phyloP scores from a whole-genome alignment of 148 eudicot species.

The Dianthus caryophyllus region DNA sequence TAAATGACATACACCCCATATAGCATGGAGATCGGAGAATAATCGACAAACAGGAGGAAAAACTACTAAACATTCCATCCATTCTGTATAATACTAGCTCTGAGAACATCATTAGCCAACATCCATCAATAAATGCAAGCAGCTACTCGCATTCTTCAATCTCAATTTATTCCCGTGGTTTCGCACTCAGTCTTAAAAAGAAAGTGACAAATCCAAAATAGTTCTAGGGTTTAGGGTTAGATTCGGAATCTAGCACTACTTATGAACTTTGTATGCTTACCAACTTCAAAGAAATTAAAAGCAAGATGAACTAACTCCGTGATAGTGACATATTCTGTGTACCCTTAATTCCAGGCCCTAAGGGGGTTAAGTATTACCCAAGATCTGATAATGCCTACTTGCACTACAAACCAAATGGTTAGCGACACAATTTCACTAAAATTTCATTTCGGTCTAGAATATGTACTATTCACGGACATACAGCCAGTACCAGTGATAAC shows the following conservation, averaged over 20 bases:
- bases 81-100: background rate
- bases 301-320: background rate
- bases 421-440: background rate
- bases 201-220: background rate
- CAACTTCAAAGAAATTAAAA: too few relatives aligned
- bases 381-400: background rate
- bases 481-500: background rate
- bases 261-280: background rate
- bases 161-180: background rate
- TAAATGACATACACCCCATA: background rate
- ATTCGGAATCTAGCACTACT: slow-evolving; percentile 3
- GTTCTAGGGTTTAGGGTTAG: background rate
- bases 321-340: background rate
- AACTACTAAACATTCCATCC: background rate
- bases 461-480: background rate
- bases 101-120: background rate
- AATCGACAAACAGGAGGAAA: background rate
- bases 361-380: background rate
- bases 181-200: background rate
- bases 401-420: background rate
- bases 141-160: background rate
- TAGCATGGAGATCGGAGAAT: background rate
- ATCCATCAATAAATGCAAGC: background rate
- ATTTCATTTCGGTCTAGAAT: background rate
- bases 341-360: background rate